Conservation (phyloP, 768 basidiomycete genomes). For the Lyophyllum atratum region DNA sequence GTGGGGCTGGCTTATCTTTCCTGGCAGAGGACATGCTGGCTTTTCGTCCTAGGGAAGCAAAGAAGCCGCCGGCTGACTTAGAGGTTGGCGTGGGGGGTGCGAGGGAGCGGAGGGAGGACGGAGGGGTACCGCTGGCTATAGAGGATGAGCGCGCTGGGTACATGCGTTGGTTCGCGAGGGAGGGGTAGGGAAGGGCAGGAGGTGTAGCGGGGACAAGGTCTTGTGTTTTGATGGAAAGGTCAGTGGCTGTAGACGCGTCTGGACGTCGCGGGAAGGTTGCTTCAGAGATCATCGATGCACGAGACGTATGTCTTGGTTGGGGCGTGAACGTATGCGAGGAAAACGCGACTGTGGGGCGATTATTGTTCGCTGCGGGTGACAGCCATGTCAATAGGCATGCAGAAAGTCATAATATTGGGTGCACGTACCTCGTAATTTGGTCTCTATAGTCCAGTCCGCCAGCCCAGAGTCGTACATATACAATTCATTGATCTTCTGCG, state of each 20-base stretch:
- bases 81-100: constrained; percentile 40
- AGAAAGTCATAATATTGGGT: not conserved
- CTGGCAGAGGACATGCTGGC: constrained; percentile 45
- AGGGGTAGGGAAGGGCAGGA: constrained; percentile 74
- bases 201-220: constrained; percentile 58
- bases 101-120: constrained; percentile 53
- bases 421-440: constrained; percentile 55
- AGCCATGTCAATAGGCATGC: constrained; percentile 3
- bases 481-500: constrained; percentile 82
- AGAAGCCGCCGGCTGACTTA: constrained; percentile 61
- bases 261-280: constrained; percentile 77
- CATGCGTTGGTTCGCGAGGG: constrained; percentile 47
- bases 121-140: constrained; percentile 37
- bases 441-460: constrained; percentile 69
- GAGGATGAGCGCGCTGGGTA: constrained; percentile 34
- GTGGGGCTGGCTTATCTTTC: constrained; percentile 22
- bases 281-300: constrained; percentile 72
- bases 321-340: constrained; percentile 46
- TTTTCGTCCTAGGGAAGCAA: constrained; percentile 74
- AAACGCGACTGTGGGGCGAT: constrained; percentile 32
- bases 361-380: constrained; percentile 25
- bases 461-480: constrained; percentile 76
- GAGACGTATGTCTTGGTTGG: constrained; percentile 68
- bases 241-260: constrained; percentile 80
- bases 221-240: constrained; percentile 51